phyloP scores from a whole-genome alignment of 2,329 filamentous ascomycete species.

The Aspergillus japonicus region DNA sequence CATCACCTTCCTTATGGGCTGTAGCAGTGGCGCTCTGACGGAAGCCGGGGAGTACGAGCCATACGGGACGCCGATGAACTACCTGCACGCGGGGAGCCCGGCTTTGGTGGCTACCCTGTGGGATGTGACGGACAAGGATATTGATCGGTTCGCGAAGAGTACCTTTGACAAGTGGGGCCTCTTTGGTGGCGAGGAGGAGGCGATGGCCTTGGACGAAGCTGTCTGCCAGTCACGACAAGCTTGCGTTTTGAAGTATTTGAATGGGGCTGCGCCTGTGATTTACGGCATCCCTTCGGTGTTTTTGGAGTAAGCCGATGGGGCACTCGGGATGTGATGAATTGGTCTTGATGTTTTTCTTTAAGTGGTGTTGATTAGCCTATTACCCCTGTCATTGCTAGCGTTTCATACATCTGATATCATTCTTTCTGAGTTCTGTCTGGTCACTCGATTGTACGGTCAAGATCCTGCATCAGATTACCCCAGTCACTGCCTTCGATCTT shows the following conservation, averaged over 20 bases:
- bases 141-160: constrained; percentile 82
- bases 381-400: background rate
- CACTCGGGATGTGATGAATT: no score
- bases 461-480: no score
- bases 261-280: constrained; percentile 87
- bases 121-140: constrained; percentile 97
- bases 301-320: constrained; percentile 46
- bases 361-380: constrained; percentile 7
- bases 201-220: constrained; percentile 71
- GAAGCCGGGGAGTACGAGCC: constrained; percentile 86
- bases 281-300: constrained; percentile 89
- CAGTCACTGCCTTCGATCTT: no score
- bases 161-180: constrained; percentile 87
- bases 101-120: constrained; percentile 90
- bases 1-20: constrained; percentile 88
- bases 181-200: constrained; percentile 50
- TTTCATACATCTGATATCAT: background rate
- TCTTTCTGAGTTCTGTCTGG: background rate
- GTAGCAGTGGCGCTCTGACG: constrained; percentile 76
- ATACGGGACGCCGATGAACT: constrained; percentile 86
- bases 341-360: no score
- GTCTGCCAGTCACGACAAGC: constrained; percentile 70
- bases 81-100: constrained; percentile 82
- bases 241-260: constrained; percentile 88
- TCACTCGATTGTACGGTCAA: no score